Percentiles rank a stretch among this genome's conserved stretches.
Conservation (phyloP, 768 basidiomycete species). For the Mycena albidolilacea region DNA sequence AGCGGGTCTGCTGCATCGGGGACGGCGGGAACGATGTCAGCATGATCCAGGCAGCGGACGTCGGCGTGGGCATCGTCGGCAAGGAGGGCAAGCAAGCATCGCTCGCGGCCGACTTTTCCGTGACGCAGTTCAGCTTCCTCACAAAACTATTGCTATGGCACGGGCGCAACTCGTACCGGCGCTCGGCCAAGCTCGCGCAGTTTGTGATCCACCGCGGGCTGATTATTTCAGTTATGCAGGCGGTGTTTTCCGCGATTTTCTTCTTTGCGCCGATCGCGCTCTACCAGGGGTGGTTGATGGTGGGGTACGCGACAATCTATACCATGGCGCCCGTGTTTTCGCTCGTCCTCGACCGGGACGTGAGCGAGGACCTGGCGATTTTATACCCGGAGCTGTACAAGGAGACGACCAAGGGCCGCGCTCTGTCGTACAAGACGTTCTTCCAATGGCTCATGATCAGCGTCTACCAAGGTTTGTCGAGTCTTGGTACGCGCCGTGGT, state of each 20-base stretch:
- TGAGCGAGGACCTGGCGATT: slow-evolving; percentile 94
- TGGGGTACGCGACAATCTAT: slow-evolving; percentile 95
- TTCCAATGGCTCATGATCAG: slow-evolving; percentile 99
- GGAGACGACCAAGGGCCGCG: slow-evolving; percentile 97
- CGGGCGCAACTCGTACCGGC: slow-evolving; percentile 97
- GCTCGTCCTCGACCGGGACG: slow-evolving; percentile 94
- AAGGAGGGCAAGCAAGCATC: slow-evolving; percentile 99
- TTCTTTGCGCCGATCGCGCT: slow-evolving; percentile 97
- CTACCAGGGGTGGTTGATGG: slow-evolving; percentile 98
- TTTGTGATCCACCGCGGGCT: slow-evolving; percentile 98
- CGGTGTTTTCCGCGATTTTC: slow-evolving; percentile 94
- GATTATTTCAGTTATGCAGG: slow-evolving; percentile 98
- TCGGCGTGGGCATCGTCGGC: slow-evolving; percentile 98
- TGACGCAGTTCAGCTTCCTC: slow-evolving; percentile 95
- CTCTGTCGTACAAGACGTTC: slow-evolving; percentile 97
- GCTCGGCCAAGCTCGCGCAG: slow-evolving; percentile 97
- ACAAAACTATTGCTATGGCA: slow-evolving; percentile 99
- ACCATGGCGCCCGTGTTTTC: slow-evolving; percentile 99
- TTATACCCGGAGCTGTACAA: slow-evolving; percentile 98
- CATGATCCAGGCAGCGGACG: slow-evolving; percentile 99
- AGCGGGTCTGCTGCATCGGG: slow-evolving; percentile 98
- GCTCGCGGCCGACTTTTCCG: slow-evolving; percentile 98
- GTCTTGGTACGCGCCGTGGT: not conserved
- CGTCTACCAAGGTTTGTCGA: slow-evolving; percentile 88
- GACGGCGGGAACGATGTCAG: slow-evolving; percentile 99